phyloP scores from a whole-genome alignment of 225 moss, liverwort and hornwort genomes.

The Ulota crispa region DNA sequence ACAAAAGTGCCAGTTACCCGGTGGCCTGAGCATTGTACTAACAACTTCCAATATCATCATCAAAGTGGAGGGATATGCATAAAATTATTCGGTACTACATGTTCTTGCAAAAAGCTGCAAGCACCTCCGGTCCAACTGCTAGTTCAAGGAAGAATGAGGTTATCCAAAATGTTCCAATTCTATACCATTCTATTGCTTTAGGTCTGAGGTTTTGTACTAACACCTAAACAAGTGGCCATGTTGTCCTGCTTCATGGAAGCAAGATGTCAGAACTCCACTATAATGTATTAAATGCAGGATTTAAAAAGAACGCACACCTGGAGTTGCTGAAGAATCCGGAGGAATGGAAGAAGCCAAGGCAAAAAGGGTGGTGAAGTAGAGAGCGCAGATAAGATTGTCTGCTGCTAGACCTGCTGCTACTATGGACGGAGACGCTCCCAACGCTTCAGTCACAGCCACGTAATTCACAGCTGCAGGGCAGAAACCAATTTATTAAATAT shows the following conservation, averaged over 20 bases:
- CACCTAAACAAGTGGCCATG: background rate
- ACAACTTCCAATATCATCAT: background rate
- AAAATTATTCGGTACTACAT: background rate
- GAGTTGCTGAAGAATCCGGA: conserved; percentile 51
- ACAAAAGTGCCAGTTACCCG: background rate
- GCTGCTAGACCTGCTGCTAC: conserved; percentile 96
- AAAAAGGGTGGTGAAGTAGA: conserved; percentile 95
- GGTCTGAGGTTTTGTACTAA: background rate
- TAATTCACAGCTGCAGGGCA: conserved; percentile 88
- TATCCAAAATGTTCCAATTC: background rate
- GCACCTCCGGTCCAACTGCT: background rate
- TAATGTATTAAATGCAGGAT: conserved; percentile 1
- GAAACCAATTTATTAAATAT: conserved; percentile 6
- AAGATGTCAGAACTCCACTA: background rate
- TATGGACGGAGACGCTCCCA: conserved; percentile 82
- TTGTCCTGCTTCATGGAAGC: background rate
- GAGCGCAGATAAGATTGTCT: conserved; percentile 91
- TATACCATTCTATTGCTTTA: background rate
- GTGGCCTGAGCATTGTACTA: background rate
- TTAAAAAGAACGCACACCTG: conserved; percentile 44
- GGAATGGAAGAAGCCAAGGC: conserved; percentile 86
- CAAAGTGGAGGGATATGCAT: background rate
- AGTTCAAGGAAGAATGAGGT: background rate
- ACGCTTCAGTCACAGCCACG: conserved; percentile 97
- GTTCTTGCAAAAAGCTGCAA: background rate